Evolutionary conservation across 2,329 filamentous ascomycete species (phyloP).

Genomic region (Chalara sp.): DNA sequence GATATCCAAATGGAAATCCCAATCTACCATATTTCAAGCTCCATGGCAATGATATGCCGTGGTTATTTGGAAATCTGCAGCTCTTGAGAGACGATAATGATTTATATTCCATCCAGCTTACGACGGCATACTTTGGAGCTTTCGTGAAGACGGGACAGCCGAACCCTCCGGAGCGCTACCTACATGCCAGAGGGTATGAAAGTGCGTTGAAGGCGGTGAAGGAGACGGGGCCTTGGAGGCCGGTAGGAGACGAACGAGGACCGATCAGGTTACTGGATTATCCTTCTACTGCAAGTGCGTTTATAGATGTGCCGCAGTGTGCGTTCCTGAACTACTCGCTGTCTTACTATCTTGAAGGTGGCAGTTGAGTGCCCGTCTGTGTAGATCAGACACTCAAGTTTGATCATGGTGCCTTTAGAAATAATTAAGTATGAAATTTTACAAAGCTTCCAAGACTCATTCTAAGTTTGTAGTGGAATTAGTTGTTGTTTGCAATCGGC

Average conservation of each 20-base stretch:
- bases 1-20: slow-evolving; percentile 39
- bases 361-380: not conserved
- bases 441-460: too few relatives aligned
- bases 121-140: slow-evolving; percentile 38
- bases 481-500: too few relatives aligned
- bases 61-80: slow-evolving; percentile 38
- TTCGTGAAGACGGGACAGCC: slow-evolving; percentile 40
- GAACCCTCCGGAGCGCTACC: slow-evolving; percentile 36
- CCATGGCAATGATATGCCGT: slow-evolving; percentile 41
- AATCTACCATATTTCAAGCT: slow-evolving; percentile 44
- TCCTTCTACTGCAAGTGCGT: not conserved
- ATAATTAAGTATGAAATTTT: too few relatives aligned
- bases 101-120: slow-evolving; percentile 37
- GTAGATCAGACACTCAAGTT: not conserved
- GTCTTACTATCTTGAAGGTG: not conserved
- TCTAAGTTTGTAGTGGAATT: too few relatives aligned
- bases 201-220: slow-evolving; percentile 33
- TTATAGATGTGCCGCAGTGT: not conserved
- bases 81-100: slow-evolving; percentile 37
- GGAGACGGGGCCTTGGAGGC: slow-evolving; percentile 26
- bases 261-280: not conserved
- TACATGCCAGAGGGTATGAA: slow-evolving; percentile 37
- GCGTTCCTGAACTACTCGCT: not conserved
- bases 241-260: slow-evolving; percentile 22
- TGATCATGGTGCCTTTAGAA: too few relatives aligned